Percentiles rank a stretch among this genome's conserved stretches.
Evolutionary conservation across 2,329 filamentous ascomycete species (phyloP).

Genomic region (Clonostachys rhizophaga): DNA sequence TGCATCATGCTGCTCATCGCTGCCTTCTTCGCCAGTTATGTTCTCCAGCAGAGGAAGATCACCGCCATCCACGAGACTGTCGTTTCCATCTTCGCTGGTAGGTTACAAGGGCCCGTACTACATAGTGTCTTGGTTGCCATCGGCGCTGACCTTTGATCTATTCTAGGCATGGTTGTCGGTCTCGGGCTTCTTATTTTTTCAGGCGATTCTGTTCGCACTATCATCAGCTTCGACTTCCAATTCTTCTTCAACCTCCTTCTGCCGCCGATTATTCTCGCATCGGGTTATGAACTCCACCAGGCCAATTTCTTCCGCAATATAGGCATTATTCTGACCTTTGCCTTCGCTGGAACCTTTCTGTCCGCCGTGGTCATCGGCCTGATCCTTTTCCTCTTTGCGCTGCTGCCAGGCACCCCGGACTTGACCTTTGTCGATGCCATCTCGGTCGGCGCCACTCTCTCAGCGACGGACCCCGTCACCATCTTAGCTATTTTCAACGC

Average conservation of each 20-base stretch:
- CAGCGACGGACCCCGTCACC: slow-evolving; percentile 94
- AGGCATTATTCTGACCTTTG: slow-evolving; percentile 94
- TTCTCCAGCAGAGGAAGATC: slow-evolving; percentile 93
- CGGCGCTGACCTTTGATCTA: not conserved
- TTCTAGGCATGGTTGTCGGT: slow-evolving; percentile 86
- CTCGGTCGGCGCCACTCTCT: slow-evolving; percentile 91
- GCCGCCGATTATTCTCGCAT: slow-evolving; percentile 96
- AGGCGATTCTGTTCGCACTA: slow-evolving; percentile 78
- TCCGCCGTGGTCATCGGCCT: slow-evolving; percentile 91
- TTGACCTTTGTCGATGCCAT: slow-evolving; percentile 95
- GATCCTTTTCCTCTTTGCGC: slow-evolving; percentile 84
- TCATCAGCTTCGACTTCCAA: slow-evolving; percentile 96
- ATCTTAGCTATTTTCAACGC: slow-evolving; percentile 98
- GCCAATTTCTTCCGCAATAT: slow-evolving; percentile 99
- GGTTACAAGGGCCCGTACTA: not conserved
- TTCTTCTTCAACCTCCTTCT: slow-evolving; percentile 99
- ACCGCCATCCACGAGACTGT: slow-evolving; percentile 98
- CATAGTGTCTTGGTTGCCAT: not conserved
- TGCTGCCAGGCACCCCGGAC: slow-evolving; percentile 75
- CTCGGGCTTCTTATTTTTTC: slow-evolving; percentile 79
- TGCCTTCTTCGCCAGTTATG: slow-evolving; percentile 95
- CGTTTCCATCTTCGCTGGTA: slow-evolving; percentile 94
- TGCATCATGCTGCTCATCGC: slow-evolving; percentile 90
- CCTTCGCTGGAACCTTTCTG: slow-evolving; percentile 94
- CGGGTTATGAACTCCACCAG: slow-evolving; percentile 95